phyloP scores from a whole-genome alignment of 345 rosid species.

The Gossypium stocksii region DNA sequence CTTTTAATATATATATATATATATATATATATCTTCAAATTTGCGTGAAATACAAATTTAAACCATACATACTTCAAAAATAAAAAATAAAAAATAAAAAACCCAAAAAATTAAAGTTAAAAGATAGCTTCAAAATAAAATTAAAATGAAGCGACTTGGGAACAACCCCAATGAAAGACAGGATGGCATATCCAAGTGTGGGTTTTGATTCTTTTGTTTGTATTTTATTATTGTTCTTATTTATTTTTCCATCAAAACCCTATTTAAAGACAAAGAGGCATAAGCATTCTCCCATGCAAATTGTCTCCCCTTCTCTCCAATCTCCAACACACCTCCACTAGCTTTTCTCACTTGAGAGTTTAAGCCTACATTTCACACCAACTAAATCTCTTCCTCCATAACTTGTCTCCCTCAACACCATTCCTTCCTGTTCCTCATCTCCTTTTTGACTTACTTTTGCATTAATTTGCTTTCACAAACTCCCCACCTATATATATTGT shows the following conservation, averaged over 20 bases:
- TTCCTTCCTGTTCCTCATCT: not conserved
- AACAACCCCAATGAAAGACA: slow-evolving; percentile 25
- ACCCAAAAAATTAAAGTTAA: not conserved
- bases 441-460: not conserved
- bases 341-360: not conserved
- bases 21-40: too few relatives aligned
- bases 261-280: slow-evolving; percentile 39
- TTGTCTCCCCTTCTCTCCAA: slow-evolving; percentile 22
- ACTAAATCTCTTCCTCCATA: slow-evolving; percentile 19
- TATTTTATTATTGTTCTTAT: not conserved
- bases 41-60: too few relatives aligned
- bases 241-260: slow-evolving; percentile 16
- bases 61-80: too few relatives aligned
- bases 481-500: not conserved
- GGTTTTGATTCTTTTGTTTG: slow-evolving; percentile 20
- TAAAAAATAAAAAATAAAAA: too few relatives aligned
- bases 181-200: slow-evolving; percentile 36
- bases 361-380: not conserved
- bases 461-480: not conserved
- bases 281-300: slow-evolving; percentile 43
- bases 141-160: slow-evolving; percentile 1
- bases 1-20: too few relatives aligned
- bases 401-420: slow-evolving; percentile 15
- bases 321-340: not conserved
- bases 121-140: not conserved